Percentiles rank a stretch among this genome's conserved stretches.
phyloP scores from a whole-genome alignment of 139 green algal genomes.

The Chlorella vulgaris region DNA sequence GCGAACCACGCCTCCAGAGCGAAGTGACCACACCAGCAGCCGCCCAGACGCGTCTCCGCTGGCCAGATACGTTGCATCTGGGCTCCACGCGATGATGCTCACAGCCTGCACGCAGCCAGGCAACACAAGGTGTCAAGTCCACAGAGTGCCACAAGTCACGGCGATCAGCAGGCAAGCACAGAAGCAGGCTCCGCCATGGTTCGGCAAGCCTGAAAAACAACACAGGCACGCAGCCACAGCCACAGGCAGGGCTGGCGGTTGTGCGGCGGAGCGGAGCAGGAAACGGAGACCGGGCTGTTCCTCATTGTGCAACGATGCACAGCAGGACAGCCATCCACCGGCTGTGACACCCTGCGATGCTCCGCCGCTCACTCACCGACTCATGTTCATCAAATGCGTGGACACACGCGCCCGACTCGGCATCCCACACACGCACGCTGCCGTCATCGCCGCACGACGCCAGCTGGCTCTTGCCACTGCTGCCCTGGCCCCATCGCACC shows the following conservation, averaged over 20 bases:
- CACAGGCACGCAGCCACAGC: too few relatives aligned
- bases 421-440: slow-evolving; percentile 89
- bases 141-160: too few relatives aligned
- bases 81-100: slow-evolving; percentile 27
- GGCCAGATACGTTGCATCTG: slow-evolving; percentile 25
- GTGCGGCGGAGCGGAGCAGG: too few relatives aligned
- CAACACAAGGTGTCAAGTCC: too few relatives aligned
- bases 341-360: background rate
- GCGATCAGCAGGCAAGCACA: too few relatives aligned
- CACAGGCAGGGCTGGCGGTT: too few relatives aligned
- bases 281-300: too few relatives aligned
- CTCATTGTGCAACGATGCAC: too few relatives aligned
- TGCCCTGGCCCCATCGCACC: slow-evolving; percentile 29
- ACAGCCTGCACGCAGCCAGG: background rate
- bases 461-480: slow-evolving; percentile 43
- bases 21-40: slow-evolving; percentile 17
- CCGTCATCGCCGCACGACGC: slow-evolving; percentile 90
- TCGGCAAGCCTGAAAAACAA: too few relatives aligned
- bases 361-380: background rate
- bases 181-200: too few relatives aligned
- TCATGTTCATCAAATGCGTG: slow-evolving; percentile 28
- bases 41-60: slow-evolving; percentile 15
- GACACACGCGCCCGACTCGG: slow-evolving; percentile 54
- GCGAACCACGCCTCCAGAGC: slow-evolving; percentile 10
- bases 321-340: background rate